phyloP scores from a whole-genome alignment of 2,329 filamentous ascomycete genomes.

The Metarhizium anisopliae region DNA sequence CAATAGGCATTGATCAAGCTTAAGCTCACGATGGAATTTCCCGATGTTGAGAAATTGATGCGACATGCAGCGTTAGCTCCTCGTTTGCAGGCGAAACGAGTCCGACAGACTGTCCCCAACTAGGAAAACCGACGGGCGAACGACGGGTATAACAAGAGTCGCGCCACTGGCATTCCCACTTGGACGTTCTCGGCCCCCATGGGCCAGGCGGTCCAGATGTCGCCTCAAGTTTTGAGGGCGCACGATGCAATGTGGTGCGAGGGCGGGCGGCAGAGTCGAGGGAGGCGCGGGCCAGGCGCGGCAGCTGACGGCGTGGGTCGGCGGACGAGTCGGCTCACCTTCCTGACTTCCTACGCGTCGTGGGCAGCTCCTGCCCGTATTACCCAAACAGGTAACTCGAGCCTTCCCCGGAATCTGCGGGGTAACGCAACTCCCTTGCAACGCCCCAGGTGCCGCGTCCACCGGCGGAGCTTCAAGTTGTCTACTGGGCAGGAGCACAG shows the following conservation, averaged over 20 bases:
- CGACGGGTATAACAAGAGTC: background rate
- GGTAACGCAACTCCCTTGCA: background rate
- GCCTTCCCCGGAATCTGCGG: conserved; percentile 7
- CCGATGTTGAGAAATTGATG: background rate
- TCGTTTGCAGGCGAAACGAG: background rate
- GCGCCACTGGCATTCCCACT: background rate
- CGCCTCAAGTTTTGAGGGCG: no score
- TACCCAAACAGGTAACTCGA: conserved; percentile 8
- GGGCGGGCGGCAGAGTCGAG: background rate
- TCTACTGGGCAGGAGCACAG: background rate
- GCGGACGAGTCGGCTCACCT: no score
- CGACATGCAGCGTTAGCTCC: background rate
- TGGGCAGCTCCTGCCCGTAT: conserved; percentile 1
- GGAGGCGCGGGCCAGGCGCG: no score
- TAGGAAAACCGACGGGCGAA: background rate
- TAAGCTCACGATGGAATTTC: background rate
- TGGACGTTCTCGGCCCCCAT: background rate
- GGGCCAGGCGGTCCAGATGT: background rate
- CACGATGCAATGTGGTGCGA: background rate
- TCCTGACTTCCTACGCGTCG: no score
- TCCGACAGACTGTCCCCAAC: background rate
- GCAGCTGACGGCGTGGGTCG: no score
- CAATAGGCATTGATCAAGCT: background rate
- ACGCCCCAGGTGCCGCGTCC: no score
- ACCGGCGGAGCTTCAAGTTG: no score